A percentile compares a stretch with the other conserved stretches of the same genome.
Evolutionary conservation across 371 early-diverging fungal genomes (phyloP).

Genomic region (Rhizopus sp.): DNA sequence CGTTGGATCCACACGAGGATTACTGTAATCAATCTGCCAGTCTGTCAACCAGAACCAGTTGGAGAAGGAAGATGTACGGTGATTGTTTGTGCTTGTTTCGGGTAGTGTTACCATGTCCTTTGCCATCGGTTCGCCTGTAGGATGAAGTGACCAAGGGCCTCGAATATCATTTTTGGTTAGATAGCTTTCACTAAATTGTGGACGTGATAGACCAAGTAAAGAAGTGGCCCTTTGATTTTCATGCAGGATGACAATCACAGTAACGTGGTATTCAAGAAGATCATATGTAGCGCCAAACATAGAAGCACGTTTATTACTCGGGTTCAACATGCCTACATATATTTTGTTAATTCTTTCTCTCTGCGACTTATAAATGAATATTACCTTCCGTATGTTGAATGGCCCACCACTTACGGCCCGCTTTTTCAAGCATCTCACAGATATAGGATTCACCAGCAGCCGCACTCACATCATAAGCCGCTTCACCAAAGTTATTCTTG

Average conservation of each 20-base stretch:
- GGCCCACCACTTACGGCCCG: constrained; percentile 53
- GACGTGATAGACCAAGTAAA: constrained; percentile 42
- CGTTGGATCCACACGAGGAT: constrained; percentile 56
- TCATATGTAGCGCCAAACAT: constrained; percentile 34
- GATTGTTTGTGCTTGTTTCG: constrained; percentile 8
- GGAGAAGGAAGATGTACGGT: constrained; percentile 21
- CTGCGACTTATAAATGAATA: background rate
- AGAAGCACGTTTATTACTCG: constrained; percentile 15
- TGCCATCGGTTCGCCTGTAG: constrained; percentile 47
- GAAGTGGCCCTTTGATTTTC: constrained; percentile 67
- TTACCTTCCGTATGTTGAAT: constrained; percentile 35
- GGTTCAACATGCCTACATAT: constrained; percentile 7
- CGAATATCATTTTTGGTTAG: constrained; percentile 52
- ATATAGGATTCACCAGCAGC: constrained; percentile 60
- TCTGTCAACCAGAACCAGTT: constrained; percentile 83
- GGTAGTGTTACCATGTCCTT: constrained; percentile 59
- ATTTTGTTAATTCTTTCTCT: background rate
- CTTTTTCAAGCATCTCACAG: constrained; percentile 67
- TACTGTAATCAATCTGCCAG: constrained; percentile 69
- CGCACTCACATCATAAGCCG: constrained; percentile 84
- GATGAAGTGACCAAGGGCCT: constrained; percentile 58
- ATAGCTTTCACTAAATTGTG: constrained; percentile 50
- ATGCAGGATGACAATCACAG: constrained; percentile 58
- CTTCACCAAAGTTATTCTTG: constrained; percentile 72
- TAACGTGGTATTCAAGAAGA: constrained; percentile 54